Evolutionary conservation across 1,284 basidiomycete genomes (phyloP).

Genomic region (Boletellus deceptivus): DNA sequence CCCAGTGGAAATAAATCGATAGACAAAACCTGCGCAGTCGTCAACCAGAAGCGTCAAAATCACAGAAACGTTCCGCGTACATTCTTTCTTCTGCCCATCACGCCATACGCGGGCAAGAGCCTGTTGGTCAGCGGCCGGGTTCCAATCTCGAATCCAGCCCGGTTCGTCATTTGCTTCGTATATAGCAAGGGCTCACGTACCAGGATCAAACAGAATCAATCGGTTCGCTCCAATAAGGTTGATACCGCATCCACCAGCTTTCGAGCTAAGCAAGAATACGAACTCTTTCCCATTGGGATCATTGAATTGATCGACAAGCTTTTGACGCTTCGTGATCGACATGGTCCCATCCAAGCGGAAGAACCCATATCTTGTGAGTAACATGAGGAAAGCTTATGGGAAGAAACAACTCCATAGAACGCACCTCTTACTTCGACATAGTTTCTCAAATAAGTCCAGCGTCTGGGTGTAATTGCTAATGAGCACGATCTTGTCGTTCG

Average conservation of each 20-base stretch:
- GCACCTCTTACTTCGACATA: conserved; percentile 82
- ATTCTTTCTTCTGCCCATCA: conserved; percentile 99
- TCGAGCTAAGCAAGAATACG: conserved; percentile 93
- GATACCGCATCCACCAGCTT: conserved; percentile 98
- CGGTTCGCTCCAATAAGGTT: conserved; percentile 98
- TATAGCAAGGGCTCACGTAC: conserved; percentile 38
- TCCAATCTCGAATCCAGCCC: conserved; percentile 73
- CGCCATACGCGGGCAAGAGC: conserved; percentile 98
- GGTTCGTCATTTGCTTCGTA: not conserved
- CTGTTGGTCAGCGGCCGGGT: conserved; percentile 98
- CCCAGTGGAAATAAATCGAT: conserved; percentile 96
- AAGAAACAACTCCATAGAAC: conserved; percentile 14
- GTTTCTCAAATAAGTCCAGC: conserved; percentile 88
- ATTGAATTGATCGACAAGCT: conserved; percentile 97
- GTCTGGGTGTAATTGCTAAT: conserved; percentile 99
- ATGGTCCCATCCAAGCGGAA: conserved; percentile 95
- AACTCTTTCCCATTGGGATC: conserved; percentile 94
- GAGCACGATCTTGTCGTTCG: conserved; percentile 96
- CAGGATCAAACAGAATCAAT: conserved; percentile 93
- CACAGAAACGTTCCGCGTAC: conserved; percentile 43
- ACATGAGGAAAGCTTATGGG: conserved; percentile 1
- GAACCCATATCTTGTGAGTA: conserved; percentile 75
- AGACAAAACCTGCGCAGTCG: conserved; percentile 77
- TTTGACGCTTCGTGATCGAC: conserved; percentile 93
- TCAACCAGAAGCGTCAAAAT: conserved; percentile 3